Percentiles rank a stretch among this genome's conserved stretches.
phyloP scores from a whole-genome alignment of 371 early-diverging fungal species.

The Lichtheimia corymbifera region DNA sequence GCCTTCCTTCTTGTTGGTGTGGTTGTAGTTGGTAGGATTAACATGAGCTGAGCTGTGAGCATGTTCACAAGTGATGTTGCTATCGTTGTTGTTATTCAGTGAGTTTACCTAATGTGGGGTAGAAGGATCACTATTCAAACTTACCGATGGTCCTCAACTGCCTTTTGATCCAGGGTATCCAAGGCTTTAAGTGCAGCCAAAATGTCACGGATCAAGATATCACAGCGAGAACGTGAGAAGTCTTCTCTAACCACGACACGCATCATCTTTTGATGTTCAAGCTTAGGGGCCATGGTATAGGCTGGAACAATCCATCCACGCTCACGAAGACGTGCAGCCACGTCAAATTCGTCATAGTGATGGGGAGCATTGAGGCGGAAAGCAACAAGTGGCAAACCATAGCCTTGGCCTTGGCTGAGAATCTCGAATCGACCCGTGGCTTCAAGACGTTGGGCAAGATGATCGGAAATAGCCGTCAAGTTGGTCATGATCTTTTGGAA shows the following conservation, averaged over 20 bases:
- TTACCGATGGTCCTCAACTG: constrained; percentile 30
- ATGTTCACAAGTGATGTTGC: constrained; percentile 22
- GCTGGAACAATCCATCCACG: constrained; percentile 68
- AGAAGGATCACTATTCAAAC: not conserved
- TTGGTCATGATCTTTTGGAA: constrained; percentile 62
- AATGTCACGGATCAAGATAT: constrained; percentile 39
- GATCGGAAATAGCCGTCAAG: constrained; percentile 47
- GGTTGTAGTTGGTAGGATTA: constrained; percentile 13
- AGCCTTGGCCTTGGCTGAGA: constrained; percentile 43
- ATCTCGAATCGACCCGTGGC: constrained; percentile 61
- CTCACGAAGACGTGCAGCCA: constrained; percentile 50
- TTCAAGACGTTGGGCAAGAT: constrained; percentile 53
- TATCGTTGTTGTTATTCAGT: constrained; percentile 3
- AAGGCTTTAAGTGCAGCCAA: constrained; percentile 35
- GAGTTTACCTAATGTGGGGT: not conserved
- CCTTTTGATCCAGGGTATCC: constrained; percentile 29
- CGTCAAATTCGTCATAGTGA: constrained; percentile 50
- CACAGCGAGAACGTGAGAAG: constrained; percentile 49
- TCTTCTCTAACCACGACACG: constrained; percentile 62
- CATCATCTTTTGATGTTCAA: constrained; percentile 47
- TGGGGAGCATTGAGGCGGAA: constrained; percentile 47
- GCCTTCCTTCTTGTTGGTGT: not conserved
- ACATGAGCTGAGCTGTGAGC: constrained; percentile 27
- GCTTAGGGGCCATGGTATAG: constrained; percentile 52
- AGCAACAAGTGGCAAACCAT: constrained; percentile 69